Conservation (phyloP, 331 rosid species). For the Rhamnella rubrinervis region DNA sequence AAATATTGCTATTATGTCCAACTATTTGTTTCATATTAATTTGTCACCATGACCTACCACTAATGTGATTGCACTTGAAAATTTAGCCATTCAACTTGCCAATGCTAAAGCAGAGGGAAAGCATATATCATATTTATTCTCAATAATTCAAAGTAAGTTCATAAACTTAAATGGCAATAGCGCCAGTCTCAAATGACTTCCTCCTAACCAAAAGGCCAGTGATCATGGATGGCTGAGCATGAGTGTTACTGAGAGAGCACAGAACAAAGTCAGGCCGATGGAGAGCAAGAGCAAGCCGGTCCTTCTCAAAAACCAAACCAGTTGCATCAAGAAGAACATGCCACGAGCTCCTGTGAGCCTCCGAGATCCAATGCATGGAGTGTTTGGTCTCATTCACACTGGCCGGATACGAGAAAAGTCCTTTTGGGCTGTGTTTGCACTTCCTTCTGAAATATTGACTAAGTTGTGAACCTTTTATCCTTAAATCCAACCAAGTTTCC, state of each 20-base stretch:
- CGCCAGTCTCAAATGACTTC: slow-evolving; percentile 33
- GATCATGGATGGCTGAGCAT: slow-evolving; percentile 27
- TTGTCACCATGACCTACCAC: too few relatives aligned
- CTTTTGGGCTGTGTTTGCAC: slow-evolving; percentile 32
- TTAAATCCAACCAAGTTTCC: slow-evolving; percentile 34
- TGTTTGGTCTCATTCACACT: slow-evolving; percentile 12
- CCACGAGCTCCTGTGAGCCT: slow-evolving; percentile 39
- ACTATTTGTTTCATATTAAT: too few relatives aligned
- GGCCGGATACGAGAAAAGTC: slow-evolving; percentile 31
- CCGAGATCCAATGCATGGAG: slow-evolving; percentile 37
- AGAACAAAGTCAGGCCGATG: slow-evolving; percentile 35
- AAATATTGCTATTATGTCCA: too few relatives aligned
- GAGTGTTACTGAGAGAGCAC: slow-evolving; percentile 33
- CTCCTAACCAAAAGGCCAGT: slow-evolving; percentile 38
- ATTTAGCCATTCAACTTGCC: too few relatives aligned
- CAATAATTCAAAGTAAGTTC: background rate
- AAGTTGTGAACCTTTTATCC: slow-evolving; percentile 36
- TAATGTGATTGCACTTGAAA: too few relatives aligned
- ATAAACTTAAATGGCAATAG: too few relatives aligned
- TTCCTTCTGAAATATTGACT: slow-evolving; percentile 41
- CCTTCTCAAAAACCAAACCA: slow-evolving; percentile 26
- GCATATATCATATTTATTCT: background rate
- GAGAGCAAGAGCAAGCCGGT: slow-evolving; percentile 24
- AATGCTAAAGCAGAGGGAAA: background rate
- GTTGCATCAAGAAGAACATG: slow-evolving; percentile 39